Percentiles rank a stretch among this genome's conserved stretches.
phyloP scores from a whole-genome alignment of 1,139 yeast species.

The Taphrina sp. region DNA sequence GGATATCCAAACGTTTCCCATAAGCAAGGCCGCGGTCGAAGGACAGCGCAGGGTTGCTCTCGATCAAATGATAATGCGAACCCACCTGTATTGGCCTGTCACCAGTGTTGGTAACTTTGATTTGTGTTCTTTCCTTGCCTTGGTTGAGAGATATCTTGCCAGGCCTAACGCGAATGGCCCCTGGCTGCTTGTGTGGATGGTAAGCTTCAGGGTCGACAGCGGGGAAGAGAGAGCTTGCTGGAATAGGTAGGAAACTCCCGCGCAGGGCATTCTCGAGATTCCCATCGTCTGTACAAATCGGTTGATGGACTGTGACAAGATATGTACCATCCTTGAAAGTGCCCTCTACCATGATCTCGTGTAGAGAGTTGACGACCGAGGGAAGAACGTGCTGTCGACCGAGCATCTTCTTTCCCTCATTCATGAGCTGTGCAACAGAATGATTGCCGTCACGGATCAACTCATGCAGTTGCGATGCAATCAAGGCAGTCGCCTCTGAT shows the following conservation, averaged over 20 bases:
- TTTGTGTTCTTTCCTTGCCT: constrained; percentile 27
- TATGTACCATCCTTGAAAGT: constrained; percentile 35
- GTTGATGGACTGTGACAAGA: constrained; percentile 35
- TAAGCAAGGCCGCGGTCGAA: constrained; percentile 32
- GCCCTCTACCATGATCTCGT: constrained; percentile 35
- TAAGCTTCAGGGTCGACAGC: constrained; percentile 22
- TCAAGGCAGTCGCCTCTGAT: constrained; percentile 33
- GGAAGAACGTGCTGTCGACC: constrained; percentile 34
- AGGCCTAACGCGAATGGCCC: constrained; percentile 29
- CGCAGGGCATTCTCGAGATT: constrained; percentile 34
- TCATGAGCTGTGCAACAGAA: constrained; percentile 34
- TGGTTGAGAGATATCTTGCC: constrained; percentile 24
- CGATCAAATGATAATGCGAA: constrained; percentile 34
- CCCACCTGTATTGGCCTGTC: constrained; percentile 36
- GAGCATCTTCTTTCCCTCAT: constrained; percentile 33
- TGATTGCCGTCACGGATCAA: constrained; percentile 34
- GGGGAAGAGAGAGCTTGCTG: constrained; percentile 19
- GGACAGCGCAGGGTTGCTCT: constrained; percentile 31
- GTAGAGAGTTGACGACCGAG: constrained; percentile 24
- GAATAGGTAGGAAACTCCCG: constrained; percentile 34
- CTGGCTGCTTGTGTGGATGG: constrained; percentile 31
- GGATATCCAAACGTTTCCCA: constrained; percentile 33
- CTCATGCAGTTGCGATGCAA: constrained; percentile 35
- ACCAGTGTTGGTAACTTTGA: constrained; percentile 32
- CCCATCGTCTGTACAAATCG: constrained; percentile 35